phyloP scores from a whole-genome alignment of 495 filamentous ascomycete genomes.

The Parathielavia hyrcaniae region DNA sequence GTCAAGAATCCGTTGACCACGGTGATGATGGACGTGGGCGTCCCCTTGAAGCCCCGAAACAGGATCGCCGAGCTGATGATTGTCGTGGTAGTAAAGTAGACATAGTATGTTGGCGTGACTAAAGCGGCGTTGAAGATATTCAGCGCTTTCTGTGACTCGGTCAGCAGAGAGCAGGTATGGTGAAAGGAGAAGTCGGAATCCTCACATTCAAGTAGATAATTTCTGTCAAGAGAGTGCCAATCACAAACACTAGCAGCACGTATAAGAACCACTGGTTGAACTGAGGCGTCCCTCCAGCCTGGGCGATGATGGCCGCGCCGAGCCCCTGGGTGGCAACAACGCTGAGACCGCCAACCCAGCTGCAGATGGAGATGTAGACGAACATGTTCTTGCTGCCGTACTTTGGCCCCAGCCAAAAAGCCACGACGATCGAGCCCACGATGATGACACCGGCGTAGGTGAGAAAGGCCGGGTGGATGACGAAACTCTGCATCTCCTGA shows the following conservation, averaged over 20 bases:
- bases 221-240: constrained; percentile 80
- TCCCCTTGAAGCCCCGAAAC: constrained; percentile 91
- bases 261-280: constrained; percentile 98
- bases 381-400: constrained; percentile 97
- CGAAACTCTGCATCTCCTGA: constrained; percentile 86
- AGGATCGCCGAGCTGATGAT: constrained; percentile 90
- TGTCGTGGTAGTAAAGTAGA: constrained; percentile 91
- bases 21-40: constrained; percentile 70
- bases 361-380: constrained; percentile 94
- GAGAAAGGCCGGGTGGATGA: constrained; percentile 81
- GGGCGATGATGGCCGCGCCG: constrained; percentile 83
- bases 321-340: constrained; percentile 93
- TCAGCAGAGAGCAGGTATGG: constrained; percentile 23
- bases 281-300: constrained; percentile 70
- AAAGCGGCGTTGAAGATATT: constrained; percentile 96
- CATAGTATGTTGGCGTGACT: constrained; percentile 97
- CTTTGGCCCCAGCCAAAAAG: constrained; percentile 77
- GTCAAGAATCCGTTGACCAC: constrained; percentile 90
- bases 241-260: constrained; percentile 83
- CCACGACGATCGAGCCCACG: constrained; percentile 61
- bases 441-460: constrained; percentile 80
- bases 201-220: constrained; percentile 94
- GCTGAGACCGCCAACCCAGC: constrained; percentile 86
- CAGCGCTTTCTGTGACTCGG: constrained; percentile 75
- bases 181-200: constrained; percentile 10